phyloP scores from a whole-genome alignment of 2,329 filamentous ascomycete genomes.

The Colletotrichum viniferum region DNA sequence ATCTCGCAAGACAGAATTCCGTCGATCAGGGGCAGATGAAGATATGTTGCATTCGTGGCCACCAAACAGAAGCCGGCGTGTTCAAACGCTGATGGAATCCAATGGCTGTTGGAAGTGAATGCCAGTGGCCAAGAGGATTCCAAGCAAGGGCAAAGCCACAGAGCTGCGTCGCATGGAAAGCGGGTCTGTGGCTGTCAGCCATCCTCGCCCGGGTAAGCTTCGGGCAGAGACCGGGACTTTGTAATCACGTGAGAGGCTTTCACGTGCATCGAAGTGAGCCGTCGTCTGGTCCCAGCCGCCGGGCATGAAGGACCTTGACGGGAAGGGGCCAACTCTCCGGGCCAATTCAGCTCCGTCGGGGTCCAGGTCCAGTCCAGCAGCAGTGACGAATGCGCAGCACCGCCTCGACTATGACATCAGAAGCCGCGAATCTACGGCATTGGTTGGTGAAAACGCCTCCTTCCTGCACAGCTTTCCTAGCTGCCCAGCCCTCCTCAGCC shows the following conservation, averaged over 20 bases:
- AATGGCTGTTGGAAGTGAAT: neutral
- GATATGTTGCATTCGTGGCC: neutral
- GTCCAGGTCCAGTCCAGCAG: neutral
- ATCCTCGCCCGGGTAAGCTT: neutral
- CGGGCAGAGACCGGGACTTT: neutral
- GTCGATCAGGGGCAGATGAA: neutral
- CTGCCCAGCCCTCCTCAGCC: neutral
- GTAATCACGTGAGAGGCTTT: neutral
- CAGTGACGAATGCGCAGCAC: conserved; percentile 1
- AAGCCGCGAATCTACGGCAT: conserved; percentile 4
- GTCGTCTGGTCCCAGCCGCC: neutral
- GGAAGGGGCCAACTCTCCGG: neutral
- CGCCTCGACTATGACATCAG: conserved; percentile 18
- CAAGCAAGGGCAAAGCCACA: neutral
- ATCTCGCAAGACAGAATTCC: neutral
- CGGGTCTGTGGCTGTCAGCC: neutral
- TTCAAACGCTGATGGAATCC: neutral
- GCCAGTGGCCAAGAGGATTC: neutral
- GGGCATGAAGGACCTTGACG: neutral
- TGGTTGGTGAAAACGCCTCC: neutral
- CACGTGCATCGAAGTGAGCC: neutral
- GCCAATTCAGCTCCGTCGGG: conserved; percentile 5
- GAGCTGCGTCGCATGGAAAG: neutral
- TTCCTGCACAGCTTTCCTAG: neutral
- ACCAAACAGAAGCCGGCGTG: neutral